phyloP scores from a whole-genome alignment of 2,329 filamentous ascomycete species.

The Aspergillus japonicus region DNA sequence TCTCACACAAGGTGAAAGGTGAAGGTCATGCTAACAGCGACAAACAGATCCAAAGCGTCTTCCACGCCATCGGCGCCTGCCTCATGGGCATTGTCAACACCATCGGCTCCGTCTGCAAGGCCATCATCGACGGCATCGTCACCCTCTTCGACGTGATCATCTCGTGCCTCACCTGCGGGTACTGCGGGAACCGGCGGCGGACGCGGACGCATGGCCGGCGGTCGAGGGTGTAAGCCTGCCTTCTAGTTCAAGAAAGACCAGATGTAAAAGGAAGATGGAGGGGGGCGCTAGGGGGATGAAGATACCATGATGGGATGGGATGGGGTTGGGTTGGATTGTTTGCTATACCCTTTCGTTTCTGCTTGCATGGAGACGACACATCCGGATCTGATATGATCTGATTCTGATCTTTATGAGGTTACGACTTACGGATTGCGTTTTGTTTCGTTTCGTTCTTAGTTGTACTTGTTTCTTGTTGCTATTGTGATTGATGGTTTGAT shows the following conservation, averaged over 20 bases:
- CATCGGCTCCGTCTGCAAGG: slow-evolving; percentile 63
- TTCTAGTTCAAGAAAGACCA: too few species aligned
- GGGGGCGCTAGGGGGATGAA: not conserved
- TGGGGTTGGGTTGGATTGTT: too few species aligned
- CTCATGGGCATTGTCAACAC: slow-evolving; percentile 69
- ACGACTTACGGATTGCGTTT: not conserved
- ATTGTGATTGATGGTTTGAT: too few species aligned
- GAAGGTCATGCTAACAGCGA: slow-evolving; percentile 21
- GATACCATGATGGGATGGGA: slow-evolving; percentile 6
- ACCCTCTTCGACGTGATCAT: slow-evolving; percentile 65
- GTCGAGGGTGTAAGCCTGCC: slow-evolving; percentile 14
- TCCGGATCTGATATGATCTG: not conserved
- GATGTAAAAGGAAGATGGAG: not conserved
- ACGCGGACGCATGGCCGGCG: slow-evolving; percentile 27
- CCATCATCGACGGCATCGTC: slow-evolving; percentile 67
- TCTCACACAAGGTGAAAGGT: too few species aligned
- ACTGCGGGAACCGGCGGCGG: slow-evolving; percentile 26
- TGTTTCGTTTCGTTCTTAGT: not conserved
- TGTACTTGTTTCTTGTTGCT: too few species aligned
- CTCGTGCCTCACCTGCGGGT: slow-evolving; percentile 58
- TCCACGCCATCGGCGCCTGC: slow-evolving; percentile 63
- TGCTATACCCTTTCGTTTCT: too few species aligned
- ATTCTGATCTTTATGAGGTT: not conserved
- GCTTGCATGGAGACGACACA: not conserved
- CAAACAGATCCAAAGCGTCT: slow-evolving; percentile 56